Base-by-base conservation (phyloP, 768 basidiomycete species). In the Lactarius deliciosus region DNA sequence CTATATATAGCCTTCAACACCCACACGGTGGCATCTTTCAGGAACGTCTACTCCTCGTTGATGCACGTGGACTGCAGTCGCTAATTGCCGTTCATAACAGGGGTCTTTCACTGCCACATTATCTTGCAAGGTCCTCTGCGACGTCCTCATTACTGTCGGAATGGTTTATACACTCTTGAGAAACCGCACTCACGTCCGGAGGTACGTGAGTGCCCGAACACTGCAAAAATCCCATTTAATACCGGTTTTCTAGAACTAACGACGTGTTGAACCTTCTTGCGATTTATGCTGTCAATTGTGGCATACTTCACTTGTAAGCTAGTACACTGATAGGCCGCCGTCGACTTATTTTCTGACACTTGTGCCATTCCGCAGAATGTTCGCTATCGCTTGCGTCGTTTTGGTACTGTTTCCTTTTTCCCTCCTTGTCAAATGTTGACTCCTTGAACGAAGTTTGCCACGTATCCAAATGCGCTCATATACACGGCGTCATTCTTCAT, bases 201-300 rank as follows among this genome's bases (percentile, higher is more conserved):
- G 38, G 38, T 38, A 38, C 38, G 38, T 38, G 10, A 2, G 13
- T 5, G 38, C 38, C 38, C 38, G 38, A 38, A 16, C 25, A 41
- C 13, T 13, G 13, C 13, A 1, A 38, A 38, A 13, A 5, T 9
- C 3, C 59, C 18, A 25, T n/a, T 60, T 45, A 16, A 60, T 9
- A 8, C 11, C 16, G 13, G 38, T 15, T 38, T 3, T 20, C 32
- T 28, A 60, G 43, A 30, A 60, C 43, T 2, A 28, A 60, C 60
- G 22, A 34, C n/a, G 43, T 60, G 28, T 20, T 47, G 30, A 47
- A 45, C 7, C 43, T n/a, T 34, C 7, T 60, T 20, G 43, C 43
- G 30, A 47, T 60, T 34, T 47, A 60, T 47, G 22, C 43, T 28
- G 34, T 60, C 9, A 47, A 60, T 43, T 60, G 60, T 13, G 60